These are phyloP conservation scores for Nothophoma quercina DNA, from an alignment of 2,329 filamentous ascomycete species.

Conservation along the genomic window DNA sequence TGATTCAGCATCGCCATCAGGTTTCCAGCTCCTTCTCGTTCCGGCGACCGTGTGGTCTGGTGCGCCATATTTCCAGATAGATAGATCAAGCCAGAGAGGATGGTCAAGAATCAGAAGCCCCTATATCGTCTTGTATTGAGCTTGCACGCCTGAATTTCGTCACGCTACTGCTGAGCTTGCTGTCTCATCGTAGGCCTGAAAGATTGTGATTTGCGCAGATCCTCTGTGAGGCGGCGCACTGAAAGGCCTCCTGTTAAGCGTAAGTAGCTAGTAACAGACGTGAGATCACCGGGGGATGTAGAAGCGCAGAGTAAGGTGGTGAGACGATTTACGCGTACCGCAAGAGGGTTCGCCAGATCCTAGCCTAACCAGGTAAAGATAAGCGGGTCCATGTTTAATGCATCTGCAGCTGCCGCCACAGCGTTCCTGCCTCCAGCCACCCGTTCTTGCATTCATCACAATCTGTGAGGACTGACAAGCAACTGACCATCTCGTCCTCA, in stretches of 20 bases:
- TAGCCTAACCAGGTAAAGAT: background rate
- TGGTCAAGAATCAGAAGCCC: no score
- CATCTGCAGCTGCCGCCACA: background rate
- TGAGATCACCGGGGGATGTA: background rate
- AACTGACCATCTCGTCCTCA: no score
- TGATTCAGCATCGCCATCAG: slow-evolving; percentile 26
- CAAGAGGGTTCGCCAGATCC: background rate
- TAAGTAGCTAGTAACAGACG: background rate
- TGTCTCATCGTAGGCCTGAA: slow-evolving; percentile 5
- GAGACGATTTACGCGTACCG: background rate
- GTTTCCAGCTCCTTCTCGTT: slow-evolving; percentile 14
- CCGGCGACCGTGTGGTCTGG: slow-evolving; percentile 12
- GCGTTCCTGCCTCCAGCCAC: background rate
- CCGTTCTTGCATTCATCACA: background rate
- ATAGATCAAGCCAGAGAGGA: no score
- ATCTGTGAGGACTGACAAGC: no score
- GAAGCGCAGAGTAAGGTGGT: background rate
- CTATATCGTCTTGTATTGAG: no score
- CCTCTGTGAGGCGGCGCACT: background rate
- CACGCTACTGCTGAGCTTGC: background rate
- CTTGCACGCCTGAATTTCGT: slow-evolving; percentile 6
- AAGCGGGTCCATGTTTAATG: background rate
- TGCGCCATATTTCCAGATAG: slow-evolving; percentile 17
- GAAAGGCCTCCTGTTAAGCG: background rate
- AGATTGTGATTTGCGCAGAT: background rate